Percentiles rank a stretch among this genome's conserved stretches.
phyloP scores from a whole-genome alignment of 78 protist genomes.

The Speleostelium caveatum region DNA sequence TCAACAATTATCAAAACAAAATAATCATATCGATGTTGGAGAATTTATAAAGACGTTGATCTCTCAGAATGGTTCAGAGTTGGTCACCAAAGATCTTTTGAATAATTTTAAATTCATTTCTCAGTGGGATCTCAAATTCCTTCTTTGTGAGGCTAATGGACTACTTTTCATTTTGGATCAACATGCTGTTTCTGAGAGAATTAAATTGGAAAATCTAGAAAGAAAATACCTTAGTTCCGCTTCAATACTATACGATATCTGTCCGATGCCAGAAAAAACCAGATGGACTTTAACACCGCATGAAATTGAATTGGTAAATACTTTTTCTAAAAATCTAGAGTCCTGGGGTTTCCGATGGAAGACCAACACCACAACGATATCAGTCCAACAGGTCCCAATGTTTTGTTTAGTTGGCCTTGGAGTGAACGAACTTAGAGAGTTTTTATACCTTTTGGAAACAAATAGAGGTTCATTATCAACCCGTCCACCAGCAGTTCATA shows the following conservation, averaged over 20 bases:
- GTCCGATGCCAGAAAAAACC: conserved; percentile 28
- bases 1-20: neutral
- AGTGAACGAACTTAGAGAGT: conserved; percentile 32
- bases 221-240: neutral
- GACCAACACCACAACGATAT: neutral
- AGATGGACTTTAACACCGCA: conserved; percentile 61
- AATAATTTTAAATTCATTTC: conserved; percentile 33
- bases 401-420: conserved; percentile 30
- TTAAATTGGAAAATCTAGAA: conserved; percentile 38
- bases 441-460: conserved; percentile 18
- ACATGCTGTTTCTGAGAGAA: conserved; percentile 69
- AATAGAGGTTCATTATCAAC: conserved; percentile 13
- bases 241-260: conserved; percentile 24
- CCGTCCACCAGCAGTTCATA: conserved; percentile 21
- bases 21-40: neutral
- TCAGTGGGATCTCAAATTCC: conserved; percentile 47
- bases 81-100: conserved; percentile 3
- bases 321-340: neutral
- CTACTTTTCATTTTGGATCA: conserved; percentile 47
- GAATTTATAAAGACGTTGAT: neutral
- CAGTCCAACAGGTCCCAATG: conserved; percentile 20
- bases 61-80: conserved; percentile 6
- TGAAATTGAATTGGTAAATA: conserved; percentile 16
- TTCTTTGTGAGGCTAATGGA: conserved; percentile 47
- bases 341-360: conserved; percentile 33